phyloP scores from a whole-genome alignment of 352 stramenopile genomes.

The Peronospora belbahrii region DNA sequence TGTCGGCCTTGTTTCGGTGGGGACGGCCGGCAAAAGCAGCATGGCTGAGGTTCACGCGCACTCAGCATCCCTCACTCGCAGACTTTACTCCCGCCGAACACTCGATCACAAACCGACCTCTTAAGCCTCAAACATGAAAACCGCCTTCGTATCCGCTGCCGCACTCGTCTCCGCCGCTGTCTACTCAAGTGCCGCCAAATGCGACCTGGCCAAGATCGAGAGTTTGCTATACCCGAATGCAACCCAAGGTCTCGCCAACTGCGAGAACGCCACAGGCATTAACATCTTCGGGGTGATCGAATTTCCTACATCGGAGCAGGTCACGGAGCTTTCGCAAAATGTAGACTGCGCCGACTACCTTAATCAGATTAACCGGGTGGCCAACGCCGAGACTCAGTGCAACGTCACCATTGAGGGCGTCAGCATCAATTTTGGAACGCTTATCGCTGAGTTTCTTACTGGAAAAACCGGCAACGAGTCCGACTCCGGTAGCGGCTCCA shows the following conservation, averaged over 20 bases:
- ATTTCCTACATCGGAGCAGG: neutral
- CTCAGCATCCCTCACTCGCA: neutral
- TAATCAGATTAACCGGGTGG: constrained; percentile 1
- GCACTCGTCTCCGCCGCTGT: neutral
- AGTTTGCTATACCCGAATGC: neutral
- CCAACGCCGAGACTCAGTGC: constrained; percentile 4
- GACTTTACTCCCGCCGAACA: neutral
- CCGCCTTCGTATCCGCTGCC: neutral
- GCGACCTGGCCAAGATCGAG: neutral
- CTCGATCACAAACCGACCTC: neutral
- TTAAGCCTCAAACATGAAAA: neutral
- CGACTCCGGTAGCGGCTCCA: constrained; percentile 19
- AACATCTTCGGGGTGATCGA: neutral
- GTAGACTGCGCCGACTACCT: neutral
- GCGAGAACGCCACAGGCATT: neutral
- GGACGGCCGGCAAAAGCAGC: neutral
- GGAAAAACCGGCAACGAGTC: constrained; percentile 56
- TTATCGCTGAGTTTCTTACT: constrained; percentile 42
- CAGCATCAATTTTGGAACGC: constrained; percentile 29
- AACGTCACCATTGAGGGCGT: constrained; percentile 23
- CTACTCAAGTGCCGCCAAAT: neutral
- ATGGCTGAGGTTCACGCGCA: neutral
- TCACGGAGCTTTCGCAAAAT: neutral
- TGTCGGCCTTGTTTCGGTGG: neutral
- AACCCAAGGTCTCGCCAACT: neutral